phyloP scores from a whole-genome alignment of 2,329 filamentous ascomycete species.

The Alternaria brassicicola region DNA sequence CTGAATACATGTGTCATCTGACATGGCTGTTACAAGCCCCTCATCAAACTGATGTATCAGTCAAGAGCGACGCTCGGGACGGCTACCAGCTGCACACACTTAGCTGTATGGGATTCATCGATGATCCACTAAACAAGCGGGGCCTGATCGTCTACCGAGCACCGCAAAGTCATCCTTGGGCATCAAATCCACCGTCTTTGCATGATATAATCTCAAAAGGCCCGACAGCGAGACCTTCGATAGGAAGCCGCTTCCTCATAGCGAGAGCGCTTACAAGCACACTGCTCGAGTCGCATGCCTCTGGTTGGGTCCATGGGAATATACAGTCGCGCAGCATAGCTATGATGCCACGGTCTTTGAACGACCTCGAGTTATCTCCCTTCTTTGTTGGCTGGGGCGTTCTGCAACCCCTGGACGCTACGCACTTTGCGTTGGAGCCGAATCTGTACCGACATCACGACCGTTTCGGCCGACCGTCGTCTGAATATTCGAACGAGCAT shows the following conservation, averaged over 20 bases:
- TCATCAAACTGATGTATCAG: slow-evolving; percentile 1
- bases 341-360: slow-evolving; percentile 15
- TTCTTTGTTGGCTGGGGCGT: slow-evolving; percentile 23
- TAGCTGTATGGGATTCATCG: slow-evolving; percentile 20
- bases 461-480: slow-evolving; percentile 52
- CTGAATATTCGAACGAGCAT: slow-evolving; percentile 57
- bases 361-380: slow-evolving; percentile 16
- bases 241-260: slow-evolving; percentile 13
- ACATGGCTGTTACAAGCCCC: slow-evolving; percentile 22
- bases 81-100: slow-evolving; percentile 20
- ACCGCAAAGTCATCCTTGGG: slow-evolving; percentile 19
- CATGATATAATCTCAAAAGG: slow-evolving; percentile 17
- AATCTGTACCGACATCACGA: slow-evolving; percentile 60
- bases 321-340: slow-evolving; percentile 16
- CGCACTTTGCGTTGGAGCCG: slow-evolving; percentile 13
- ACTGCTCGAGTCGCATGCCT: slow-evolving; percentile 17
- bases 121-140: slow-evolving; percentile 17
- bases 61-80: slow-evolving; percentile 3
- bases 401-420: slow-evolving; percentile 3
- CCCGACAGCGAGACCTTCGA: neutral
- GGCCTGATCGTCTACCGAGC: slow-evolving; percentile 17
- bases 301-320: slow-evolving; percentile 20
- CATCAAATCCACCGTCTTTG: slow-evolving; percentile 15
- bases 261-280: slow-evolving; percentile 15
- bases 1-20: slow-evolving; percentile 19